Base-by-base conservation (phyloP, 2,329 filamentous ascomycete genomes). In the Penicillium italicum region DNA sequence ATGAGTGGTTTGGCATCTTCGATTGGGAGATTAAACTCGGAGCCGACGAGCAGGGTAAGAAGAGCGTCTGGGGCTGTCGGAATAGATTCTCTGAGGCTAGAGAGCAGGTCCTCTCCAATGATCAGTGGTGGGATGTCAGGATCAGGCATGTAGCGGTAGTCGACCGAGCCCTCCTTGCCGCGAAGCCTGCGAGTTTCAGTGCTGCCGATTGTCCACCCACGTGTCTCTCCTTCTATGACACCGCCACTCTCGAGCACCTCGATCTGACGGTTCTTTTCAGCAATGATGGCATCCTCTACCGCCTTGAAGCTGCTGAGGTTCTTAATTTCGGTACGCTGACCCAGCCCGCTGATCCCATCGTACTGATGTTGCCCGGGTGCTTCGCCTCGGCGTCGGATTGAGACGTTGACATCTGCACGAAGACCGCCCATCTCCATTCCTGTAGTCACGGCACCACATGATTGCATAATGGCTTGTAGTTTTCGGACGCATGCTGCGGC, bases 111-210 rank as follows among this genome's bases (percentile, higher is more conserved):
- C 57, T 76, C 69, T 8, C 85, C 86, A 57, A 99, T 88, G 2
- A 91, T 70, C 1, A 99, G 79, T 1, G 94, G 91, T 0, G 84
- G 82, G 14, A 99, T 80, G 69, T 99, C 94, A 5, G 94, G 90
- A 71, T 99, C 94, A 0, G 94, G 93, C 93, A 99, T 97, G 70
- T 99, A 99, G 40, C 94, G 83, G 73, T 99, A 99, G 73, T 99
- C 94, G 6, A 97, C 91, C 69, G 96, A 93, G 45, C 94, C 94
- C 72, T 97, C 94, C 72, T 99, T 99, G 26, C 91, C 91, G 66
- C 94, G 84, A 41, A 99, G 77, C 38, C 88, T 83, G 56, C 85
- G 85, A 4, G 94, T 97, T 70, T 91, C 87, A 4, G 85, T 91
- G 60, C 85, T 87, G 2, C 91, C 91, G 24, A 96, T 82, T 1